Evolutionary conservation across 2,329 filamentous ascomycete genomes (phyloP).

Genomic region (Diaporthe nobilis): DNA sequence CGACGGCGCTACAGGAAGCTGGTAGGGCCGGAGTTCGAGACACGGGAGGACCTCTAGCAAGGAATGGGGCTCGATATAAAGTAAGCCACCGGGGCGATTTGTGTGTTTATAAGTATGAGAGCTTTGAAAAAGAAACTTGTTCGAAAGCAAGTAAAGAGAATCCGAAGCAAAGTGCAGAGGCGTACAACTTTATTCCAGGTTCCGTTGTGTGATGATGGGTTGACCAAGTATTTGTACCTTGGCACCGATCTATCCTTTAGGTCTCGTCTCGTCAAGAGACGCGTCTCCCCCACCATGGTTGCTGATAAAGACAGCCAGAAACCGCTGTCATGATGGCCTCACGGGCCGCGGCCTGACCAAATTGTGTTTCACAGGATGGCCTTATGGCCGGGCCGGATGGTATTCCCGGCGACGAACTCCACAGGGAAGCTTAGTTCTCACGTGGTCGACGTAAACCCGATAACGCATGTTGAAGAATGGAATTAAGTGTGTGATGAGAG

Average conservation of each 20-base stretch:
- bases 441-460: background rate
- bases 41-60: background rate
- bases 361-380: background rate
- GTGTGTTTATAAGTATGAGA: background rate
- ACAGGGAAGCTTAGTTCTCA: background rate
- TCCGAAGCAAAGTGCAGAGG: background rate
- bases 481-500: too few relatives aligned
- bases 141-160: background rate
- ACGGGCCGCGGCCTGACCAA: background rate
- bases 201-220: background rate
- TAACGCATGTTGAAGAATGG: too few relatives aligned
- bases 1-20: background rate
- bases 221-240: background rate
- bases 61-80: background rate
- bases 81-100: background rate
- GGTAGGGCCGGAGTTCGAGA: background rate
- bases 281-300: background rate
- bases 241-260: background rate
- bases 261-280: background rate
- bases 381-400: background rate
- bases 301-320: background rate
- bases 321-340: background rate
- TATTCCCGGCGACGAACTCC: background rate
- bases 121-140: background rate
- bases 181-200: background rate